A percentile compares a stretch with the other conserved stretches of the same genome.
Conservation (phyloP, 2,329 filamentous ascomycete genomes). For the Penicillium janthinellum region DNA sequence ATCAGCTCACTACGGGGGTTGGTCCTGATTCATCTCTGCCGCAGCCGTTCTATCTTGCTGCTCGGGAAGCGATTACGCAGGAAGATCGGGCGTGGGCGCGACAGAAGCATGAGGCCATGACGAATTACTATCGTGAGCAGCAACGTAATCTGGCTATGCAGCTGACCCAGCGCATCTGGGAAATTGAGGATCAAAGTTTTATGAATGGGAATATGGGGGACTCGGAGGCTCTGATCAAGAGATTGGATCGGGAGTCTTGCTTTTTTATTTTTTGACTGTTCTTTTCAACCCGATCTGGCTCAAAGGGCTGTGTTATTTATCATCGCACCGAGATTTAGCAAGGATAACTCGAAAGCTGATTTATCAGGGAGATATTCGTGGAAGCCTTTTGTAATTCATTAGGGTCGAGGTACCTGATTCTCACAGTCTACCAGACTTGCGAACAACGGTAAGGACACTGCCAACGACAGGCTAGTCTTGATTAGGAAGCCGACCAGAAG, state of each 20-base stretch:
- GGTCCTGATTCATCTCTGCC: slow-evolving; percentile 28
- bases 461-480: slow-evolving; percentile 3
- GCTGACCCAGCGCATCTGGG: slow-evolving; percentile 26
- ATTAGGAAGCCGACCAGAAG: slow-evolving; percentile 10
- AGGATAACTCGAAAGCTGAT: no score
- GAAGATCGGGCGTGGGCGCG: slow-evolving; percentile 25
- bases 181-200: slow-evolving; percentile 17
- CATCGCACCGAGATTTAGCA: no score
- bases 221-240: slow-evolving; percentile 19
- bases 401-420: no score
- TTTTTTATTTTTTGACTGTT: slow-evolving; percentile 24
- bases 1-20: slow-evolving; percentile 25
- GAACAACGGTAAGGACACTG: neutral
- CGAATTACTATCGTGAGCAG: slow-evolving; percentile 27
- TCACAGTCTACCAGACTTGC: no score
- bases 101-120: slow-evolving; percentile 28
- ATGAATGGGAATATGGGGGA: neutral
- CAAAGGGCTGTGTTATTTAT: no score
- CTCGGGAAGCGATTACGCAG: slow-evolving; percentile 21
- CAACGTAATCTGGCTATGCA: slow-evolving; percentile 27
- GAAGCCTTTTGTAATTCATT: no score
- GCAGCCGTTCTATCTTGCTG: slow-evolving; percentile 27
- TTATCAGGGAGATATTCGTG: no score
- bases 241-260: slow-evolving; percentile 20
- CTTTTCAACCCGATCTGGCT: no score